A percentile compares a stretch with the other conserved stretches of the same genome.
Evolutionary conservation across 345 rosid genomes (phyloP).

Genomic region (Citrus cavaleriei): DNA sequence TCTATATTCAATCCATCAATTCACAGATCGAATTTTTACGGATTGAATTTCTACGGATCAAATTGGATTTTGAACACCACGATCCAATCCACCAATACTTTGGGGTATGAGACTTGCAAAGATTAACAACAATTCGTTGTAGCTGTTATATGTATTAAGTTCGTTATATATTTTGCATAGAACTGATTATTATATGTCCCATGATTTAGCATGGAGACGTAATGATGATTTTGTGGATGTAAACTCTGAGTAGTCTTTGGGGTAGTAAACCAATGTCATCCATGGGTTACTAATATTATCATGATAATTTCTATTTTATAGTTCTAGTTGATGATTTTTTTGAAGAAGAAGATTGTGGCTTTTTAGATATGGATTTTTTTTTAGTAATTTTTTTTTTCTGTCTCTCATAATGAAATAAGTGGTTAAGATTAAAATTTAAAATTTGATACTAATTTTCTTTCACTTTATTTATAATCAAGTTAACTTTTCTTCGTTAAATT

Average conservation of each 20-base stretch:
- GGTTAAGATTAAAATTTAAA: no score
- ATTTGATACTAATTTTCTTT: no score
- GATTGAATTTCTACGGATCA: no score
- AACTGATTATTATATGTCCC: background rate
- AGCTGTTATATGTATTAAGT: background rate
- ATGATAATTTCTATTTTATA: background rate
- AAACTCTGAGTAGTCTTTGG: background rate
- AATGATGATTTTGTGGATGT: background rate
- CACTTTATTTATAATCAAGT: no score
- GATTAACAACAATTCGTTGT: background rate
- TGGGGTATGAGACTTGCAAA: background rate
- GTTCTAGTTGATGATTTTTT: background rate
- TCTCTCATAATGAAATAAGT: no score
- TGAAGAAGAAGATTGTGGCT: background rate
- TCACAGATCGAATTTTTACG: rapidly evolving
- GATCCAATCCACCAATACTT: no score
- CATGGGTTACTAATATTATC: background rate
- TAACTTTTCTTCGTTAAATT: no score
- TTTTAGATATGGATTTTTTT: no score
- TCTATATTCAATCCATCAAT: no score
- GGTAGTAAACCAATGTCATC: background rate
- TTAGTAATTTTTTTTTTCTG: no score
- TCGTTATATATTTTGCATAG: background rate
- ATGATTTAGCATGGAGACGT: background rate
- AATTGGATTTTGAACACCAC: no score